Conservation (phyloP, 768 basidiomycete species). For the Mycena indigotica region DNA sequence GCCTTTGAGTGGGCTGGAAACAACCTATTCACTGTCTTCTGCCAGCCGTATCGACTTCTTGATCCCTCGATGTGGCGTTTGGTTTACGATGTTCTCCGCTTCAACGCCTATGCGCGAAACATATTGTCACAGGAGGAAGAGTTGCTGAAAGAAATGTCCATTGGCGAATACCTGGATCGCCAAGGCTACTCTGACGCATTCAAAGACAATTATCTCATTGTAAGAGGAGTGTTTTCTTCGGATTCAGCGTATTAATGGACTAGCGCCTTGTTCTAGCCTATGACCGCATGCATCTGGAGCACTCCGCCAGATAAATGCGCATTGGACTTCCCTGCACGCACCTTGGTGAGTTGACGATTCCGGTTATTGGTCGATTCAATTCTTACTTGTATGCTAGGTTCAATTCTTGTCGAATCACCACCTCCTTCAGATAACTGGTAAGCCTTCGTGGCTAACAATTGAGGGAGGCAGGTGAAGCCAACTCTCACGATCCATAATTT, state of each 20-base stretch:
- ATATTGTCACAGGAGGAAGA: slow-evolving; percentile 38
- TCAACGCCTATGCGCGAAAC: slow-evolving; percentile 67
- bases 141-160: slow-evolving; percentile 48
- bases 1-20: slow-evolving; percentile 79
- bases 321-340: slow-evolving; percentile 69
- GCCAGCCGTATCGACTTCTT: slow-evolving; percentile 61
- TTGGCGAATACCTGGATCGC: slow-evolving; percentile 61
- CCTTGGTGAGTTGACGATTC: slow-evolving; percentile 49
- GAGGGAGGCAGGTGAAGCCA: slow-evolving; percentile 64
- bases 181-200: slow-evolving; percentile 71
- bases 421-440: slow-evolving; percentile 68
- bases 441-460: slow-evolving; percentile 74
- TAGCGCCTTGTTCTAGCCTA: slow-evolving; percentile 63
- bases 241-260: slow-evolving; percentile 3
- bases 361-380: neutral
- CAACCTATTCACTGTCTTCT: slow-evolving; percentile 63
- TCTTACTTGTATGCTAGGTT: slow-evolving; percentile 38
- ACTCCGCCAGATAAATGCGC: slow-evolving; percentile 72
- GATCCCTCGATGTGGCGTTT: slow-evolving; percentile 72
- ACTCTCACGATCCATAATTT: no score
- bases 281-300: slow-evolving; percentile 83
- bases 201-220: slow-evolving; percentile 74
- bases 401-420: slow-evolving; percentile 77
- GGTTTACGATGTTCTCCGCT: slow-evolving; percentile 69
- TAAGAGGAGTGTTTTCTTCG: slow-evolving; percentile 36